Conservation (phyloP, 2,329 filamentous ascomycete genomes). For the Pseudogymnoascus sp. region DNA sequence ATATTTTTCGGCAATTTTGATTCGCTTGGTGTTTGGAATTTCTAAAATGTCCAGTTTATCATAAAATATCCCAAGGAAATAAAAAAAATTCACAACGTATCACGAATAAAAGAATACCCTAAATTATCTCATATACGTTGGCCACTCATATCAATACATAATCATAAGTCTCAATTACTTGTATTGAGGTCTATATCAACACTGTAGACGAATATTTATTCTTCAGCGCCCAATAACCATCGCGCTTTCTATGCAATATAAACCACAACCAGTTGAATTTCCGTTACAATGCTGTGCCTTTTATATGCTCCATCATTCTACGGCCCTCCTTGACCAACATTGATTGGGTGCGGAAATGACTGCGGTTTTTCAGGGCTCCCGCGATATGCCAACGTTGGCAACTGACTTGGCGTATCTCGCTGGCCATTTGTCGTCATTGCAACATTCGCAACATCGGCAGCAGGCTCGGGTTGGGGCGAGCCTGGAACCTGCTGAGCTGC, state of each 20-base stretch:
- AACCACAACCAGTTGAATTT: not conserved
- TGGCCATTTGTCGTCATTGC: not conserved
- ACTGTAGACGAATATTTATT: not conserved
- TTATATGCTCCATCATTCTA: slow-evolving; percentile 1
- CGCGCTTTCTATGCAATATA: not conserved
- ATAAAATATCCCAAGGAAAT: not conserved
- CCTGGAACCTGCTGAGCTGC: slow-evolving; percentile 12
- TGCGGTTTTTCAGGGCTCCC: slow-evolving; percentile 51
- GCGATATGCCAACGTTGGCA: slow-evolving; percentile 46
- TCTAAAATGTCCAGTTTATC: not conserved
- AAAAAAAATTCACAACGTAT: not conserved
- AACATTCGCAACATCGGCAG: not conserved
- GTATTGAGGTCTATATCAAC: slow-evolving; percentile 4
- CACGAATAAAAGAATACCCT: not conserved
- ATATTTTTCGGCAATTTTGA: slow-evolving; percentile 9
- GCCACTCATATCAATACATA: not conserved
- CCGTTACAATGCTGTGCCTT: not conserved
- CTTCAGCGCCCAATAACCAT: not conserved
- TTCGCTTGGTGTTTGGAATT: not conserved
- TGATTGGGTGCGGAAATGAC: slow-evolving; percentile 20
- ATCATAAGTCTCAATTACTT: not conserved
- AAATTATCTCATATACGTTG: not conserved
- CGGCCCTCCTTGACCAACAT: slow-evolving; percentile 18
- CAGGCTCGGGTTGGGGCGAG: not conserved
- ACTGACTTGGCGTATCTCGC: not conserved